Conservation (phyloP, 2,329 filamentous ascomycete genomes). For the Hyphodiscus sp. region DNA sequence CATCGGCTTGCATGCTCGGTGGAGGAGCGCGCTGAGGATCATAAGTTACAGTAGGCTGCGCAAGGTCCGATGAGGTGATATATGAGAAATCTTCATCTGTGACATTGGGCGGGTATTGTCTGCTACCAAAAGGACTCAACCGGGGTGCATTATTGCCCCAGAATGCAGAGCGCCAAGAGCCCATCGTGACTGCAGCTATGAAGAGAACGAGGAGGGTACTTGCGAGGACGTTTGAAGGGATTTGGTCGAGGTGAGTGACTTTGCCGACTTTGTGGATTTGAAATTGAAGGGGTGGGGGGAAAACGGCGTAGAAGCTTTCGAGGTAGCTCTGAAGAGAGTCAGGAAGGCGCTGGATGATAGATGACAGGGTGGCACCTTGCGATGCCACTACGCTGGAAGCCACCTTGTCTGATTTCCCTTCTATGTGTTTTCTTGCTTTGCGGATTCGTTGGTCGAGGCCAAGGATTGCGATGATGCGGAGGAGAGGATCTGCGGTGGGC, state of each 20-base stretch:
- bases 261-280: conserved; percentile 24
- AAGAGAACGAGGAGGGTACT: conserved; percentile 23
- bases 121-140: conserved; percentile 29
- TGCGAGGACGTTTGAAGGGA: conserved; percentile 21
- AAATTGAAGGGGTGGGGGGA: conserved; percentile 22
- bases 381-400: conserved; percentile 45
- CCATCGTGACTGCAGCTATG: conserved; percentile 27
- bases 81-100: conserved; percentile 75
- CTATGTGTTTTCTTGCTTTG: conserved; percentile 11
- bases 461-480: neutral
- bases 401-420: conserved; percentile 28
- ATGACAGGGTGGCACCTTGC: conserved; percentile 48
- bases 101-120: conserved; percentile 49
- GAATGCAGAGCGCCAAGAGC: conserved; percentile 27
- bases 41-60: conserved; percentile 39
- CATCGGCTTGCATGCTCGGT: conserved; percentile 42
- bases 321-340: conserved; percentile 45
- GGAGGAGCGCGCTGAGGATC: conserved; percentile 36
- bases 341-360: conserved; percentile 51
- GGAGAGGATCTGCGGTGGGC: neutral
- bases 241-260: conserved; percentile 24
- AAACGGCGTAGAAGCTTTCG: conserved; percentile 39
- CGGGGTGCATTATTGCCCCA: conserved; percentile 22
- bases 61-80: conserved; percentile 71
- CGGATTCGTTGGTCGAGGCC: neutral